Evolutionary conservation across 2,329 filamentous ascomycete species (phyloP).

Genomic region (Fusarium temperatum): DNA sequence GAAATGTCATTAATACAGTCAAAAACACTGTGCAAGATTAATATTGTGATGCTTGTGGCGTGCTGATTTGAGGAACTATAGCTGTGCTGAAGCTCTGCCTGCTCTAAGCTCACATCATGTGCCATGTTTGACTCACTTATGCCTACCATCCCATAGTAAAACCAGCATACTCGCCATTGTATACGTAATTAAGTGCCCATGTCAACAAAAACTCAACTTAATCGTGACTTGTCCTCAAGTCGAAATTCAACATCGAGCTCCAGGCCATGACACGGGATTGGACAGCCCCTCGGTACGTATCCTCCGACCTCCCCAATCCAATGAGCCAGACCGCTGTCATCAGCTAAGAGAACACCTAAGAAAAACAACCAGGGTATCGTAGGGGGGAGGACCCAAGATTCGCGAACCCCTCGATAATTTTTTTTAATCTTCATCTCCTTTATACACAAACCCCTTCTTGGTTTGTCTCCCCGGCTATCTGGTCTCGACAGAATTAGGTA

Average conservation of each 20-base stretch:
- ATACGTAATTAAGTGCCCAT: background rate
- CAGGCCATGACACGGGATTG: conserved; percentile 32
- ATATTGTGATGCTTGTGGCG: background rate
- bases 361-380: conserved; percentile 40
- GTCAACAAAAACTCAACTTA: background rate
- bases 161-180: background rate
- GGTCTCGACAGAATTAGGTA: conserved; percentile 3
- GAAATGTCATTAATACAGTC: conserved; percentile 23
- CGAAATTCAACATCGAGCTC: background rate
- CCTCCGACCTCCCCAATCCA: conserved; percentile 16
- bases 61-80: background rate
- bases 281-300: conserved; percentile 29
- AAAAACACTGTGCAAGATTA: background rate
- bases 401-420: conserved; percentile 30
- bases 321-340: conserved; percentile 22
- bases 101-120: background rate
- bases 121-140: background rate
- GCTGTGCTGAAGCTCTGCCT: background rate
- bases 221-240: background rate
- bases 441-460: background rate
- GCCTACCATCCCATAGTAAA: background rate
- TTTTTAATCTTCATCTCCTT: background rate
- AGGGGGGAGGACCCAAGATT: conserved; percentile 33
- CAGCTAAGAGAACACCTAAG: conserved; percentile 36
- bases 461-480: background rate